Conservation (phyloP, 2,329 filamentous ascomycete genomes). For the Penicillium oxalicum region DNA sequence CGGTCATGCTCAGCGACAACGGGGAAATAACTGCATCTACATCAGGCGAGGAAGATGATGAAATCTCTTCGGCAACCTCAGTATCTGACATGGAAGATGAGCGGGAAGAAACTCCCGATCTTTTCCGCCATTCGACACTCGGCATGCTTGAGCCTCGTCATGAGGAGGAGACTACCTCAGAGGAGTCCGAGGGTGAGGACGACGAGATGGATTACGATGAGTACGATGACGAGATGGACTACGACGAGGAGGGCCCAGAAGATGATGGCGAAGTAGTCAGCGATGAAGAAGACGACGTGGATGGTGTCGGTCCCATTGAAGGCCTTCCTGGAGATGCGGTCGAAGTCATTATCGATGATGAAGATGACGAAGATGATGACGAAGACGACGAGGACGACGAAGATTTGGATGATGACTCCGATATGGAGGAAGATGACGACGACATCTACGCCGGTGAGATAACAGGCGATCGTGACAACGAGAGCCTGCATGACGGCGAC, state of each 20-base stretch:
- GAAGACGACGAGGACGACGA: conserved; percentile 55
- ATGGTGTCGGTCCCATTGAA: conserved; percentile 69
- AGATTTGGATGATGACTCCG: conserved; percentile 55
- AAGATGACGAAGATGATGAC: conserved; percentile 59
- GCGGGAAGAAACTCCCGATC: conserved; percentile 89
- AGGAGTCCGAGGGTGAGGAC: conserved; percentile 62
- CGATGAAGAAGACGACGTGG: conserved; percentile 79
- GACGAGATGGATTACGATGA: conserved; percentile 92
- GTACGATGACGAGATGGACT: conserved; percentile 86
- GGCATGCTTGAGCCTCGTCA: conserved; percentile 86
- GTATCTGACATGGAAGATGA: conserved; percentile 82
- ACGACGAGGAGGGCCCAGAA: conserved; percentile 72
- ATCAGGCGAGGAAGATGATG: conserved; percentile 71
- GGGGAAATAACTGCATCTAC: conserved; percentile 60
- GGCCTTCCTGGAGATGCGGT: conserved; percentile 60
- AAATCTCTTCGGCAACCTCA: conserved; percentile 80
- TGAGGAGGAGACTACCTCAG: conserved; percentile 74
- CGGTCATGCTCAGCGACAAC: conserved; percentile 74
- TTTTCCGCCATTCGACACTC: conserved; percentile 92
- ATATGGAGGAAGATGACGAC: conserved; percentile 46
- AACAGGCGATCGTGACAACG: conserved; percentile 51
- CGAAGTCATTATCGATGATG: conserved; percentile 80
- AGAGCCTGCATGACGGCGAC: conserved; percentile 43
- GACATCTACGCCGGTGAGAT: conserved; percentile 51
- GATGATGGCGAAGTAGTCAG: conserved; percentile 84